Conservation (phyloP, 139 green algal species). For the Chlorella sorokiniana region DNA sequence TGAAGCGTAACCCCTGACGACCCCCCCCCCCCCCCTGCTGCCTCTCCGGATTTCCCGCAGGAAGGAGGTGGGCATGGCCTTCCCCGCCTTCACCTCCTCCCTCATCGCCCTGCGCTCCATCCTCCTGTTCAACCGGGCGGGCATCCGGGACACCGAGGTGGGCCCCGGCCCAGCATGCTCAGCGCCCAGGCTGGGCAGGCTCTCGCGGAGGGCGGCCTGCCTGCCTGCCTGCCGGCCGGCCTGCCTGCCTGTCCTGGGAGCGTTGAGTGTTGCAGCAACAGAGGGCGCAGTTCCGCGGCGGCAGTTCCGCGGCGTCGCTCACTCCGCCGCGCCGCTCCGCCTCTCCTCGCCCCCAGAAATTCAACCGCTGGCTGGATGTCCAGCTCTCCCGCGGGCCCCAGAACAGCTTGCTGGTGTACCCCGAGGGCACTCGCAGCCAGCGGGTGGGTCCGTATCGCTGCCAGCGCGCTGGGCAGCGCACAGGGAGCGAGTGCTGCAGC, state of each 20-base stretch:
- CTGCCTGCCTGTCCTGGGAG: not conserved
- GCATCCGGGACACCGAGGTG: conserved; percentile 28
- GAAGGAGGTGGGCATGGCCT: conserved; percentile 20
- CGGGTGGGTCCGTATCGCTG: not conserved
- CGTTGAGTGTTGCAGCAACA: not conserved
- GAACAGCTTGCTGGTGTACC: conserved; percentile 41
- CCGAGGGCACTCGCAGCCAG: conserved; percentile 69
- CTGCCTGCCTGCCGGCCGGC: not conserved
- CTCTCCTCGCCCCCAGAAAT: conserved; percentile 10
- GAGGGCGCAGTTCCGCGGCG: not conserved
- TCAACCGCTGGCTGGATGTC: conserved; percentile 46
- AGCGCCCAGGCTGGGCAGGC: not conserved
- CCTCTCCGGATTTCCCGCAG: not conserved
- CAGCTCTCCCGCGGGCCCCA: conserved; percentile 33
- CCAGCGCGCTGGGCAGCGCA: not conserved
- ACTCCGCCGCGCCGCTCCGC: not conserved
- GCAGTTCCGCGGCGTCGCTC: not conserved
- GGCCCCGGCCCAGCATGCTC: not conserved
- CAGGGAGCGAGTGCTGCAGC: not conserved
- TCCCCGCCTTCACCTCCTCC: conserved; percentile 35
- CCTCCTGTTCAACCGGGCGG: conserved; percentile 34
- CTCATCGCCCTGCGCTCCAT: conserved; percentile 21
- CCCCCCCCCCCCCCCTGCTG: not conserved
- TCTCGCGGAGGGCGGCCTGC: not conserved
- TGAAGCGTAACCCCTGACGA: not conserved